Percentiles rank a stretch among this genome's conserved stretches.
Evolutionary conservation across 495 filamentous ascomycete genomes (phyloP).

Genomic region (Aspergillus nanangensis): DNA sequence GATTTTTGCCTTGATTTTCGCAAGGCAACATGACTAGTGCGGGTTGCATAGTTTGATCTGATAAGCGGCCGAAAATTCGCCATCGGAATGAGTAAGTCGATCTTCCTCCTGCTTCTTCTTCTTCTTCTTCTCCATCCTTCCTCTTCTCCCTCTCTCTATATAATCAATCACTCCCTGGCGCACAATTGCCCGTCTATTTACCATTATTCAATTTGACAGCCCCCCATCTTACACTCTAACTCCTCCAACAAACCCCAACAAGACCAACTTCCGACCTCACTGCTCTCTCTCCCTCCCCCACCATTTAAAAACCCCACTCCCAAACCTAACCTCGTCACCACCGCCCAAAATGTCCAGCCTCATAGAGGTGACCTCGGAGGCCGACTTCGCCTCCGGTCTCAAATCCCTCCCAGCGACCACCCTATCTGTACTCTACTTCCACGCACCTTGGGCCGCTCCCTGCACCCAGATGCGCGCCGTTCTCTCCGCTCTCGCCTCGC

Average conservation of each 20-base stretch:
- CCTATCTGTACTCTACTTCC: slow-evolving; percentile 83
- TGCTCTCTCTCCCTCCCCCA: neutral
- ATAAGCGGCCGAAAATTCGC: slow-evolving; percentile 21
- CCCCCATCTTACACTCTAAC: too few species aligned
- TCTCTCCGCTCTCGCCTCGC: slow-evolving; percentile 74
- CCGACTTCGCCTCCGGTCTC: slow-evolving; percentile 62
- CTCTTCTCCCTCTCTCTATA: neutral
- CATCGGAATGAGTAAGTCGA: slow-evolving; percentile 6
- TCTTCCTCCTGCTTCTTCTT: slow-evolving; percentile 3
- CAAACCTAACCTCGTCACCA: slow-evolving; percentile 7
- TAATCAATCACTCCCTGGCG: too few species aligned
- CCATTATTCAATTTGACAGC: too few species aligned
- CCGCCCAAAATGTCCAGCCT: slow-evolving; percentile 60
- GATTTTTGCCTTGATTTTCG: neutral
- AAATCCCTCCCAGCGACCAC: slow-evolving; percentile 59
- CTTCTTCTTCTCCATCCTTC: neutral
- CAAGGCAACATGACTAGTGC: neutral
- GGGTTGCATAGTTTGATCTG: neutral
- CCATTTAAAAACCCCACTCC: neutral
- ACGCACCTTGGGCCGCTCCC: slow-evolving; percentile 94
- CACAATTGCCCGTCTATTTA: too few species aligned
- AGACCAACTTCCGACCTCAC: slow-evolving; percentile 6
- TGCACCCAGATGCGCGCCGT: slow-evolving; percentile 92
- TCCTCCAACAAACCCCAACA: too few species aligned
- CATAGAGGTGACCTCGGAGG: slow-evolving; percentile 64